Evolutionary conservation across 2,329 filamentous ascomycete species (phyloP).

Genomic region (Fusarium equiseti): DNA sequence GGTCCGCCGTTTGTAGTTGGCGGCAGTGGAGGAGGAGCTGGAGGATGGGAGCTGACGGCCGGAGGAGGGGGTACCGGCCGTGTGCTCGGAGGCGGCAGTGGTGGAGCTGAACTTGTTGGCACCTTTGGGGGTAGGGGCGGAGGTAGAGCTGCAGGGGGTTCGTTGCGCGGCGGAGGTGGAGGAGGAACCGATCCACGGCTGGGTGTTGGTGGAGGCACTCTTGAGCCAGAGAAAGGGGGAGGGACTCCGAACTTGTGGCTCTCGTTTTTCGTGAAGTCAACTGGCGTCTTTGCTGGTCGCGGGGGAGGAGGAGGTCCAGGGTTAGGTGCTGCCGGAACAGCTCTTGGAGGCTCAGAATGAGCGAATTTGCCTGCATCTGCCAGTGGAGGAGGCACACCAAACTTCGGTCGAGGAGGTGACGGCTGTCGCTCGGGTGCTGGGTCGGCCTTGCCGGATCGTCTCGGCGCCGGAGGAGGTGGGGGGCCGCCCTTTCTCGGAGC

Average conservation of each 20-base stretch:
- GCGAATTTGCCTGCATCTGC: slow-evolving; percentile 91
- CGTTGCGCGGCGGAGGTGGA: slow-evolving; percentile 68
- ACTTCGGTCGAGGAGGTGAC: slow-evolving; percentile 76
- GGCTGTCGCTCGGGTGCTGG: slow-evolving; percentile 73
- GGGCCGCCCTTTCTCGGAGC: slow-evolving; percentile 47
- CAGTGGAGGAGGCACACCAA: slow-evolving; percentile 87
- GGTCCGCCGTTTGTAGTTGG: slow-evolving; percentile 53
- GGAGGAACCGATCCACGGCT: slow-evolving; percentile 78
- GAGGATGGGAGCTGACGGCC: slow-evolving; percentile 50
- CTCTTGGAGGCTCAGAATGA: slow-evolving; percentile 58
- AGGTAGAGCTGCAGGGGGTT: slow-evolving; percentile 52
- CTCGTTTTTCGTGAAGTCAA: slow-evolving; percentile 67
- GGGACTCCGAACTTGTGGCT: slow-evolving; percentile 78
- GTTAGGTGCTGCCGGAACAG: slow-evolving; percentile 45
- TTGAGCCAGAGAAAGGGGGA: slow-evolving; percentile 79
- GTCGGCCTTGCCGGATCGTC: slow-evolving; percentile 68
- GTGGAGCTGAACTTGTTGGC: slow-evolving; percentile 59
- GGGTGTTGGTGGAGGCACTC: slow-evolving; percentile 80
- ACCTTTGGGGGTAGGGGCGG: slow-evolving; percentile 64
- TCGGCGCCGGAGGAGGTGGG: slow-evolving; percentile 61
- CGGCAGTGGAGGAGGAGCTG: slow-evolving; percentile 58
- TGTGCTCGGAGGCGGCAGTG: slow-evolving; percentile 63
- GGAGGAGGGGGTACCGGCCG: slow-evolving; percentile 67
- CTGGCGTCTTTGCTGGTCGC: slow-evolving; percentile 74
- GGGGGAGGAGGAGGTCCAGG: slow-evolving; percentile 54